phyloP scores from a whole-genome alignment of 352 stramenopile genomes.

The Phytopythium boreale region DNA sequence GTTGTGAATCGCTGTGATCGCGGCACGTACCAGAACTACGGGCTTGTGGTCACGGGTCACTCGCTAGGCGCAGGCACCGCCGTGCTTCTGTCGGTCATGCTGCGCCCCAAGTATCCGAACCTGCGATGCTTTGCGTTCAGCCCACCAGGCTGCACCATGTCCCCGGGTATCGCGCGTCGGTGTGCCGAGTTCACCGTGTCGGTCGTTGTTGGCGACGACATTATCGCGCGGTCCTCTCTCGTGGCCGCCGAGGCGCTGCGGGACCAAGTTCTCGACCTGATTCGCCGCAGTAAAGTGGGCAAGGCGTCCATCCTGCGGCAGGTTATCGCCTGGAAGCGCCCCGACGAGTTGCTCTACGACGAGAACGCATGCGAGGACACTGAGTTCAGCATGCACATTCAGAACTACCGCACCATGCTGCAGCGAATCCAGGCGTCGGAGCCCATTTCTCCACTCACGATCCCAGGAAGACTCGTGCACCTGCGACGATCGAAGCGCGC shows the following conservation, averaged over 20 bases:
- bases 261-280: conserved; percentile 82
- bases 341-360: conserved; percentile 60
- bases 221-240: conserved; percentile 77
- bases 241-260: conserved; percentile 71
- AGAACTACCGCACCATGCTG: conserved; percentile 84
- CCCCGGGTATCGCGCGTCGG: conserved; percentile 51
- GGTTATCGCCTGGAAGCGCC: conserved; percentile 72
- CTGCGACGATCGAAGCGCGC: conserved; percentile 51
- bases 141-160: conserved; percentile 78
- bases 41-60: conserved; percentile 75
- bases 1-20: conserved; percentile 58
- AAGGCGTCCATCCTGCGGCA: conserved; percentile 81
- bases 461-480: conserved; percentile 77
- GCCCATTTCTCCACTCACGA: conserved; percentile 74
- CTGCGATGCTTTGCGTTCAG: conserved; percentile 81
- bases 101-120: conserved; percentile 75
- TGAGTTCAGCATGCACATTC: conserved; percentile 57
- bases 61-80: conserved; percentile 77
- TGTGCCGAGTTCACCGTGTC: conserved; percentile 69
- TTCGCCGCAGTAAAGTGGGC: conserved; percentile 81
- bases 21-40: conserved; percentile 68
- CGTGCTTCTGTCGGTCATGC: conserved; percentile 71
- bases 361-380: conserved; percentile 29
- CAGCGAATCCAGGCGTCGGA: conserved; percentile 78
- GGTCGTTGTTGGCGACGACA: conserved; percentile 82